phyloP scores from a whole-genome alignment of 1,284 basidiomycete genomes.

The Ceratobasidium sp. region DNA sequence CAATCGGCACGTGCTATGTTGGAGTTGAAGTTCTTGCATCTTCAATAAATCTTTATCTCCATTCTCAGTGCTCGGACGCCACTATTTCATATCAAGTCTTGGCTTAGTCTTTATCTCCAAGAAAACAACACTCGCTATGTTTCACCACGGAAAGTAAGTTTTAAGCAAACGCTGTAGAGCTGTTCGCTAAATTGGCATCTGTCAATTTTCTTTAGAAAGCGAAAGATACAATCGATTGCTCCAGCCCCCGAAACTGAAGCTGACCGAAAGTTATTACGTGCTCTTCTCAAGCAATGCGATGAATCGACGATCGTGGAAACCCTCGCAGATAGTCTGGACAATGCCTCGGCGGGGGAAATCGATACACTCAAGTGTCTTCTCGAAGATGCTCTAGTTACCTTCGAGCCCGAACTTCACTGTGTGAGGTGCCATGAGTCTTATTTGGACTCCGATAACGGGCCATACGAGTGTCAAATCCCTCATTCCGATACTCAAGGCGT shows the following conservation, averaged over 20 bases:
- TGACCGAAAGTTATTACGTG: background rate
- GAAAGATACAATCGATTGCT: background rate
- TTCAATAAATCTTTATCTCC: no score
- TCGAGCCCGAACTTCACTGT: conserved; percentile 19
- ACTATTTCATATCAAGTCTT: no score
- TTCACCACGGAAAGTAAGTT: no score
- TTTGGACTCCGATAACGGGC: conserved; percentile 9
- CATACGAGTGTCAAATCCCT: background rate
- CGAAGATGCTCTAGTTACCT: background rate
- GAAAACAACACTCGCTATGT: no score
- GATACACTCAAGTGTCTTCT: background rate
- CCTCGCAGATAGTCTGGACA: background rate
- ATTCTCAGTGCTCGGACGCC: no score
- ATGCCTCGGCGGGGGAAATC: background rate
- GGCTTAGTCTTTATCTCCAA: no score
- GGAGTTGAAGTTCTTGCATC: no score
- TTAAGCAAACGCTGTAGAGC: no score
- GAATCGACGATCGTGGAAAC: conserved; percentile 13
- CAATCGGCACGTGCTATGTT: no score
- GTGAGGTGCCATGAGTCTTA: background rate
- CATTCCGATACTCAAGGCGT: conserved; percentile 2
- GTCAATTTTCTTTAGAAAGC: background rate
- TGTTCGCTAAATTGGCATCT: no score
- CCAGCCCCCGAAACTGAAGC: background rate
- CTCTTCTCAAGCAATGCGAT: conserved; percentile 5